phyloP scores from a whole-genome alignment of 495 filamentous ascomycete genomes.

The Neurospora tetrasperma region DNA sequence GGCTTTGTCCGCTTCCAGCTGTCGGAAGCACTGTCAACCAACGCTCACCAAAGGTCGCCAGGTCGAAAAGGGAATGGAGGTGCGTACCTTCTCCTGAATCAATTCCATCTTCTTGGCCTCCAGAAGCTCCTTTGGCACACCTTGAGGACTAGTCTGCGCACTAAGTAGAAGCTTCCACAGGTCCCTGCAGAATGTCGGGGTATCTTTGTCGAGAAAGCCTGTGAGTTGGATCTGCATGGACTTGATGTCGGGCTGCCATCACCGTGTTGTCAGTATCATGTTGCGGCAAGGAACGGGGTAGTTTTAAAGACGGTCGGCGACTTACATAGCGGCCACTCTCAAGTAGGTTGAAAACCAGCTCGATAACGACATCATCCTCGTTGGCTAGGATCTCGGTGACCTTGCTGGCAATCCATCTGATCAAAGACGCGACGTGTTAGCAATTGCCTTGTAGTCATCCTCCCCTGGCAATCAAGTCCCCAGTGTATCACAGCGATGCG shows the following conservation, averaged over 20 bases:
- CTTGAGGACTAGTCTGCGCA: constrained; percentile 76
- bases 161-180: constrained; percentile 87
- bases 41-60: neutral
- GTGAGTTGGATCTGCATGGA: constrained; percentile 86
- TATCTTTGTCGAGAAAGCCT: constrained; percentile 91
- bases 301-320: constrained; percentile 8
- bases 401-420: constrained; percentile 82
- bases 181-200: constrained; percentile 82
- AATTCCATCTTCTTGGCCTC: constrained; percentile 95
- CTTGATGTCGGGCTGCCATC: constrained; percentile 80
- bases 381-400: constrained; percentile 78
- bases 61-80: neutral
- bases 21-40: constrained; percentile 11
- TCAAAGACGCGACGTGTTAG: constrained; percentile 7
- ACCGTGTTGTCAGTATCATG: neutral
- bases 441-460: neutral
- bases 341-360: constrained; percentile 81
- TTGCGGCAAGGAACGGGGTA: neutral
- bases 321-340: constrained; percentile 72
- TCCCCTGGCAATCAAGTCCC: neutral
- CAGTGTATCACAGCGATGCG: neutral
- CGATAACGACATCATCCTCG: constrained; percentile 92
- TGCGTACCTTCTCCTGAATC: constrained; percentile 76
- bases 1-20: constrained; percentile 78
- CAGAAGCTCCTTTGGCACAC: constrained; percentile 86